Conservation (phyloP, 495 filamentous ascomycete genomes). For the Chaetomium cochliodes region DNA sequence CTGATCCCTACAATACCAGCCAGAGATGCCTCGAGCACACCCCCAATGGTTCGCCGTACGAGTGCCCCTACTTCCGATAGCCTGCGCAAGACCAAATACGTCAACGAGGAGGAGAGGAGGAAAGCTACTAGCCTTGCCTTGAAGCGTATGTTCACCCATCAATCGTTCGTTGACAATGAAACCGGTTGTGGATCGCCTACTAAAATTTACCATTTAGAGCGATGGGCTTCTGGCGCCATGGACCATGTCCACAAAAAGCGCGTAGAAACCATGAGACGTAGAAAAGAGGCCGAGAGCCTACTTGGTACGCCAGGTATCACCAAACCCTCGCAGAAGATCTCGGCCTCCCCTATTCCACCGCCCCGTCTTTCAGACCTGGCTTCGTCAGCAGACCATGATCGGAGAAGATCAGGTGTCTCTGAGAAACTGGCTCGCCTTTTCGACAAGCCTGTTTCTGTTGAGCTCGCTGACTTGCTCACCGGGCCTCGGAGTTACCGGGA, state of each 20-base stretch:
- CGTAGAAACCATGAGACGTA: constrained; percentile 15
- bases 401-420: not conserved
- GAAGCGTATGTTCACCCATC: constrained; percentile 20
- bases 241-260: constrained; percentile 23
- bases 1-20: not conserved
- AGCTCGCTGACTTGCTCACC: not conserved
- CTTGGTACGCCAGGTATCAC: not conserved
- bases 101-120: constrained; percentile 25
- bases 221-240: constrained; percentile 33
- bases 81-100: constrained; percentile 14
- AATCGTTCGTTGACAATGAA: not conserved
- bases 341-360: not conserved
- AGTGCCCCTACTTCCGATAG: not conserved
- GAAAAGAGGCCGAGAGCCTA: constrained; percentile 2
- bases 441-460: not conserved
- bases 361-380: not conserved
- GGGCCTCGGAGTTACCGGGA: not conserved
- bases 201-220: constrained; percentile 13
- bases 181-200: not conserved
- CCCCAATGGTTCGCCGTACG: not conserved
- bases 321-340: not conserved
- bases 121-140: constrained; percentile 20
- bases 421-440: constrained; percentile 5
- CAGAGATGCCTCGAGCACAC: not conserved
- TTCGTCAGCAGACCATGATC: not conserved